Evolutionary conservation across 1,139 yeast genomes (phyloP).

Genomic region (Yamadazyma conglobata): DNA sequence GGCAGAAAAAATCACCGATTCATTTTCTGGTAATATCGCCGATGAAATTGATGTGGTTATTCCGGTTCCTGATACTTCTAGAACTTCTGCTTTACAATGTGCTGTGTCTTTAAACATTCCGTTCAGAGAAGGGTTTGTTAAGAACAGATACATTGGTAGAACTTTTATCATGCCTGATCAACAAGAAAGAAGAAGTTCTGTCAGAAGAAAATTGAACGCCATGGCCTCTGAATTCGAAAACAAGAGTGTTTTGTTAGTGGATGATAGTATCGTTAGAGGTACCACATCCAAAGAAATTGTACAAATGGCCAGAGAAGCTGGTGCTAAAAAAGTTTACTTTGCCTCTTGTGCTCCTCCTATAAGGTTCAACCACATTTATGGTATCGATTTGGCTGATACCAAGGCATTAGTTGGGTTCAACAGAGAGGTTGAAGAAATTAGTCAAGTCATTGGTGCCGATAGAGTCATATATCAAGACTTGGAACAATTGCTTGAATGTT

Average conservation of each 20-base stretch:
- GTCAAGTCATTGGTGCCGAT: conserved; percentile 86
- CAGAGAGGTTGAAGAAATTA: conserved; percentile 69
- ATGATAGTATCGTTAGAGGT: conserved; percentile 96
- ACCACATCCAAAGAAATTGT: conserved; percentile 96
- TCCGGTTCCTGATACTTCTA: conserved; percentile 96
- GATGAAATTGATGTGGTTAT: conserved; percentile 85
- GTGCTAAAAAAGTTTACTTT: conserved; percentile 87
- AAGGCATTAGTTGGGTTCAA: conserved; percentile 89
- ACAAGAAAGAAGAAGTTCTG: conserved; percentile 88
- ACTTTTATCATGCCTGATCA: conserved; percentile 99
- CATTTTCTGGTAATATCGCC: conserved; percentile 28
- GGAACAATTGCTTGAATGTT: conserved; percentile 77
- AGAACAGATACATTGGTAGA: conserved; percentile 94
- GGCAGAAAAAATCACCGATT: conserved; percentile 62
- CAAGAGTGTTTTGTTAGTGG: conserved; percentile 86
- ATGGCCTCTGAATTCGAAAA: conserved; percentile 90
- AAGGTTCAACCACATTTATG: conserved; percentile 91
- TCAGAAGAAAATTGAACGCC: conserved; percentile 90
- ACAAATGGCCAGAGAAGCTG: conserved; percentile 97
- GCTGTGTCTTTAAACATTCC: conserved; percentile 78
- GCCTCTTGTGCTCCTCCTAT: conserved; percentile 99
- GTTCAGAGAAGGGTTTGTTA: conserved; percentile 95
- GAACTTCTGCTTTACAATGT: conserved; percentile 92
- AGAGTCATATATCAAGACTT: conserved; percentile 83
- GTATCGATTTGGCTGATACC: conserved; percentile 95